Conservation (phyloP, 2,329 filamentous ascomycete species). For the Hypoxylon rubiginosum region DNA sequence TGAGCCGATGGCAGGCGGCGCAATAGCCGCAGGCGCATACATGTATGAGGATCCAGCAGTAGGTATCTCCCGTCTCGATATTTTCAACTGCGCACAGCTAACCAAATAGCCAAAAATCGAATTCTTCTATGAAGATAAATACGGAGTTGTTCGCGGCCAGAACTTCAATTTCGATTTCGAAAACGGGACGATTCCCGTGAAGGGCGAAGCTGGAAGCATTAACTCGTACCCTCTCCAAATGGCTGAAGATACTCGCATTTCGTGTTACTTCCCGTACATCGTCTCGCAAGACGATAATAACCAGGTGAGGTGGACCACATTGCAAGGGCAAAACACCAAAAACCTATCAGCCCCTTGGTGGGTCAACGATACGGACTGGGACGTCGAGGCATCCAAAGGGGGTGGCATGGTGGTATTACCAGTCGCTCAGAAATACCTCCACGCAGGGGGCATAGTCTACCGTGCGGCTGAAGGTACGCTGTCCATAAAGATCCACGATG, state of each 20-base stretch:
- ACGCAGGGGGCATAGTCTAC: conserved; percentile 40
- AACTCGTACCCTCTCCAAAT: conserved; percentile 41
- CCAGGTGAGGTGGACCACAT: conserved; percentile 39
- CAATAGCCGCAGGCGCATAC: conserved; percentile 42
- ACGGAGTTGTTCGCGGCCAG: conserved; percentile 39
- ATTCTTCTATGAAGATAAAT: conserved; percentile 44
- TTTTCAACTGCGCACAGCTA: conserved; percentile 10
- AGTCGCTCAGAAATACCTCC: conserved; percentile 25
- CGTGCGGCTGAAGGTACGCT: conserved; percentile 40
- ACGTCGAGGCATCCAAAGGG: conserved; percentile 28
- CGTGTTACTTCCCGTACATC: conserved; percentile 43
- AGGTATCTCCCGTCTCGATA: conserved; percentile 18
- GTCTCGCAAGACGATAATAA: conserved; percentile 42
- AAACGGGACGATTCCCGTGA: conserved; percentile 24
- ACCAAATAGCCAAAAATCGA: conserved; percentile 39
- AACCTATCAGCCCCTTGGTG: conserved; percentile 41
- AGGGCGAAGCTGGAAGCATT: conserved; percentile 38
- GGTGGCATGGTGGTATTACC: conserved; percentile 36
- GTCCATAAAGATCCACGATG: conserved; percentile 34
- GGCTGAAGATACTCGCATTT: conserved; percentile 32
- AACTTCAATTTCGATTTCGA: conserved; percentile 40
- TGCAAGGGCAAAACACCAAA: conserved; percentile 33
- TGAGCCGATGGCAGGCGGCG: conserved; percentile 36
- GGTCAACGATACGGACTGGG: conserved; percentile 40
- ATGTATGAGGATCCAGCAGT: conserved; percentile 33